These are phyloP conservation scores for Ceratocystis papillata DNA, from an alignment of 2,329 filamentous ascomycete genomes.

Conservation along the genomic window DNA sequence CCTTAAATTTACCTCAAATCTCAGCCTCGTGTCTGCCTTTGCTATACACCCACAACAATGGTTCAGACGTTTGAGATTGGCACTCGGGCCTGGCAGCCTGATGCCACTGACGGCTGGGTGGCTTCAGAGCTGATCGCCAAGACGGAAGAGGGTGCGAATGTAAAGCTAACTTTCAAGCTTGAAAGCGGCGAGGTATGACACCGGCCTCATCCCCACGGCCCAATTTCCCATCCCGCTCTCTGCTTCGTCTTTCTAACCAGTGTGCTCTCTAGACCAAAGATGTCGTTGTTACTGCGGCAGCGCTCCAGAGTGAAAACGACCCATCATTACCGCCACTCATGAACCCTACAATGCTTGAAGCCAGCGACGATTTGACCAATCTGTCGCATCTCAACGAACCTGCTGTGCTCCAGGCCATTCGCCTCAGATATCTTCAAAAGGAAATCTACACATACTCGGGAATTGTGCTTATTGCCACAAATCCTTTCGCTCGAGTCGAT, in stretches of 20 bases:
- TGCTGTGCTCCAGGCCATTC: conserved; percentile 93
- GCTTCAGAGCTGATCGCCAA: conserved; percentile 89
- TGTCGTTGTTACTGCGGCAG: conserved; percentile 64
- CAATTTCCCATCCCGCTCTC: neutral
- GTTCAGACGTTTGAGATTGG: conserved; percentile 92
- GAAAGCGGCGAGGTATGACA: conserved; percentile 79
- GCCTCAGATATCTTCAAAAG: conserved; percentile 92
- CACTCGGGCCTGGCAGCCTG: conserved; percentile 96
- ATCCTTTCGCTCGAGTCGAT: conserved; percentile 93
- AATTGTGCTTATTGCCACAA: conserved; percentile 96
- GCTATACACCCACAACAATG: conserved; percentile 41
- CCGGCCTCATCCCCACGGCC: neutral
- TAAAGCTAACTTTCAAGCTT: conserved; percentile 75
- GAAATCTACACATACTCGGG: conserved; percentile 99
- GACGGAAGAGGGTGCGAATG: conserved; percentile 71
- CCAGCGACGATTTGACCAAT: conserved; percentile 95
- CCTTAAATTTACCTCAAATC: neutral
- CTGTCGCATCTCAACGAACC: conserved; percentile 96
- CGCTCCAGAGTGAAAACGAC: conserved; percentile 66
- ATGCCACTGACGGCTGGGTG: conserved; percentile 91
- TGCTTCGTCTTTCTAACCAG: neutral
- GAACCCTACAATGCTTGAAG: conserved; percentile 97
- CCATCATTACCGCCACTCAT: conserved; percentile 79
- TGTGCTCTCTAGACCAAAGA: conserved; percentile 53
- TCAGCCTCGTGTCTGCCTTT: too few relatives aligned